Conservation (phyloP, 805 yeast species). For the Tetrapisispora phaffii region DNA sequence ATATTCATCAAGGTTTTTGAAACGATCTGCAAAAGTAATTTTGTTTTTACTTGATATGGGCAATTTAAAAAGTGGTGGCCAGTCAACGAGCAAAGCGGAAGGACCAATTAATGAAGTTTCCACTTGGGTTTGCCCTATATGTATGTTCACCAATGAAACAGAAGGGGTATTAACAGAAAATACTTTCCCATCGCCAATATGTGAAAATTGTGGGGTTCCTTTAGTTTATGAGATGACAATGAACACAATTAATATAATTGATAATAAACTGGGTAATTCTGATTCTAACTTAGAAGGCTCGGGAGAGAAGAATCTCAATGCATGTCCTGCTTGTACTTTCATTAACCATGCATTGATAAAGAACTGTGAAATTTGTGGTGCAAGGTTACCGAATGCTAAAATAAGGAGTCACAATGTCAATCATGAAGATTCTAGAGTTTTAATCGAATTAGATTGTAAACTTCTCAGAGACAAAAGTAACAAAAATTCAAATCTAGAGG, state of each 20-base stretch:
- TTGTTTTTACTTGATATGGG: constrained; percentile 26
- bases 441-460: constrained; percentile 21
- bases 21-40: constrained; percentile 71
- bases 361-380: constrained; percentile 83
- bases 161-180: constrained; percentile 13
- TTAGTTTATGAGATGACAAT: constrained; percentile 32
- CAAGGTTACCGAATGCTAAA: constrained; percentile 31
- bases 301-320: constrained; percentile 8
- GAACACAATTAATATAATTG: constrained; percentile 18
- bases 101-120: neutral
- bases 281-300: neutral
- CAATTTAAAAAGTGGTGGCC: neutral
- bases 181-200: constrained; percentile 33
- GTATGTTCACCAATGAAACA: constrained; percentile 35
- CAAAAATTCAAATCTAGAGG: constrained; percentile 12
- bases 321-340: constrained; percentile 62
- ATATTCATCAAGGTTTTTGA: constrained; percentile 48
- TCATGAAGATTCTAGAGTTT: constrained; percentile 26
- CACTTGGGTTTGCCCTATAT: constrained; percentile 81
- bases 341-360: constrained; percentile 69
- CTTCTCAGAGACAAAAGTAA: neutral
- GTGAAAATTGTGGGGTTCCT: constrained; percentile 55
- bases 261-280: neutral
- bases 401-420: constrained; percentile 10
- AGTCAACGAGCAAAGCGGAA: neutral